These are phyloP conservation scores for Setaria viridis DNA, from an alignment of 202 grass and related monocot genomes.

Conservation along the genomic window DNA sequence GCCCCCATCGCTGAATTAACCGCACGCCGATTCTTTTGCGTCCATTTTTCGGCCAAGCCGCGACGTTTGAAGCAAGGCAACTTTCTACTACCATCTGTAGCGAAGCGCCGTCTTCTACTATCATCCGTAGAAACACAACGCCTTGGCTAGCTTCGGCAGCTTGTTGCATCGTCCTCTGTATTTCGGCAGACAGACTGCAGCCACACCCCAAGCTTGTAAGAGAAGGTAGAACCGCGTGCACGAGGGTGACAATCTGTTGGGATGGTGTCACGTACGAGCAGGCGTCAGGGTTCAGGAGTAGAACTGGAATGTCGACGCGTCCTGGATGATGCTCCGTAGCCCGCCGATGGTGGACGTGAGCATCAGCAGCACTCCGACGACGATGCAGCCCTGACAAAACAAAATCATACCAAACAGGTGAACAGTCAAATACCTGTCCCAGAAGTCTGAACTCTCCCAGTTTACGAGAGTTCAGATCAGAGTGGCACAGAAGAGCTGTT, in stretches of 20 bases:
- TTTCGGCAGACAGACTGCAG: neutral
- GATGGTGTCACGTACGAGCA: neutral
- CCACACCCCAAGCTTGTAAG: neutral
- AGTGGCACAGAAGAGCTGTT: neutral
- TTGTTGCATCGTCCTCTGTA: neutral
- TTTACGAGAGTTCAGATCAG: neutral
- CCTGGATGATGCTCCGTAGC: constrained; percentile 69
- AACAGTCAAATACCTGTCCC: neutral
- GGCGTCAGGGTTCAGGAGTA: constrained; percentile 58
- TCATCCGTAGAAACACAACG: neutral
- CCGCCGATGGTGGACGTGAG: constrained; percentile 70
- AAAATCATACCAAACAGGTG: neutral
- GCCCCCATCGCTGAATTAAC: neutral
- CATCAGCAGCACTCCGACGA: constrained; percentile 65
- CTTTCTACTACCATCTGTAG: neutral
- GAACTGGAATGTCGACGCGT: constrained; percentile 67
- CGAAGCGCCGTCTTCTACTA: neutral
- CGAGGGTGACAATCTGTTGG: neutral
- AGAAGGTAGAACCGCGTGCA: neutral
- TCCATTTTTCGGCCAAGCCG: neutral
- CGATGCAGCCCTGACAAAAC: constrained; percentile 70
- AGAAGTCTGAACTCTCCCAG: neutral
- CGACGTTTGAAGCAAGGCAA: neutral
- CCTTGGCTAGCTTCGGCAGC: neutral
- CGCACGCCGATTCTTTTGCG: neutral